Conservation (phyloP, 139 green algal species). For the Monoraphidium neglectum region DNA sequence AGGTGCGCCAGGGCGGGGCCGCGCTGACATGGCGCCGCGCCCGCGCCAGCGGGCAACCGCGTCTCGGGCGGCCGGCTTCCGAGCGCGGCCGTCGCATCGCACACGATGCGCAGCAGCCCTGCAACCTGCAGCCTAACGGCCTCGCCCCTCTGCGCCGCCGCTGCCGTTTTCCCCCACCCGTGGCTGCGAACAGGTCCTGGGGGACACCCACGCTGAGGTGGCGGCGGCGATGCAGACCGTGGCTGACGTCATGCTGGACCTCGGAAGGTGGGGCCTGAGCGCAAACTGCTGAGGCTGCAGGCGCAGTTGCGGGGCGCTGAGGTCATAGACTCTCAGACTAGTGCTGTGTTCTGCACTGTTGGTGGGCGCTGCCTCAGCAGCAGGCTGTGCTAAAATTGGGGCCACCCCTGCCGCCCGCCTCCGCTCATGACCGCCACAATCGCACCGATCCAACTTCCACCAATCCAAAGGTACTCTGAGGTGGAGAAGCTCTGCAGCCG, state of each 20-base stretch:
- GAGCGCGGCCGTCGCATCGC: too few species aligned
- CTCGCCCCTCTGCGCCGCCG: too few species aligned
- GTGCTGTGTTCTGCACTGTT: background rate
- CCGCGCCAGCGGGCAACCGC: too few species aligned
- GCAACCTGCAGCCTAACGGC: too few species aligned
- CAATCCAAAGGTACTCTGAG: conserved; percentile 14
- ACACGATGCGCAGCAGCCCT: too few species aligned
- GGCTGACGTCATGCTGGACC: conserved; percentile 30
- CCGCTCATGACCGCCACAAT: background rate
- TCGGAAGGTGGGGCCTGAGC: conserved; percentile 18
- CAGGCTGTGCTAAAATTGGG: background rate
- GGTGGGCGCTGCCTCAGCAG: background rate
- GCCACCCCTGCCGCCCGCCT: background rate
- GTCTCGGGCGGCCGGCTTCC: too few species aligned
- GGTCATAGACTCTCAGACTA: background rate
- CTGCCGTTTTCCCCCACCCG: too few species aligned
- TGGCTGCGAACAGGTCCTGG: background rate
- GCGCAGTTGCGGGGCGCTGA: background rate
- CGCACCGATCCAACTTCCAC: background rate
- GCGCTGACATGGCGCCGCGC: too few species aligned
- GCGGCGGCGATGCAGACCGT: conserved; percentile 26
- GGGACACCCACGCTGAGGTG: conserved; percentile 20
- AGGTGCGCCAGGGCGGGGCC: too few species aligned
- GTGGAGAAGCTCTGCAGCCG: conserved; percentile 26
- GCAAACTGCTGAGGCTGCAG: background rate